Base-by-base conservation (phyloP, 441 rosid species). In the Sinapis alba region DNA sequence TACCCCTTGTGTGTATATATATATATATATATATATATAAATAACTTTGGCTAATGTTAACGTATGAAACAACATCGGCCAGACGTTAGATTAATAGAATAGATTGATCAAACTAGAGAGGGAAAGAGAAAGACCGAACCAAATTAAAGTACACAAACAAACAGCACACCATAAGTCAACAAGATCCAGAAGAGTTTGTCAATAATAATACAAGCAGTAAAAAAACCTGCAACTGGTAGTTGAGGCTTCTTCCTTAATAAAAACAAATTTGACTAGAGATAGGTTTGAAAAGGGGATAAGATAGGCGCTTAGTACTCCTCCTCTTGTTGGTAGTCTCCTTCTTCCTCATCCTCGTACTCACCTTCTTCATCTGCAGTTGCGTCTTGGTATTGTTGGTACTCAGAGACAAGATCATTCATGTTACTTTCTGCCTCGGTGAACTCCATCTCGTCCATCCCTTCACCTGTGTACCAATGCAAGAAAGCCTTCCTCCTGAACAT, bases 401-500 rank as follows among this genome's bases (percentile, higher is more conserved):
- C 66, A 5, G 66, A 62, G 2, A 62, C 66, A 34, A 61, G 65
- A 2, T 61, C 65, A 2, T 61, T 61, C 65, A 61, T 61, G 65
- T 61, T 61, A 24, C 65, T 61, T 45, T 61, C 65, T 11, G 65
- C 65, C 11, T 61, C 65, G 5, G 65, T 61, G 65, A 61, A 61
- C 3, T 61, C 65, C 65, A 61, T 61, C 65, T 62, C 66, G 66
- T 62, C 66, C 66, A 62, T 62, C 5, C 66, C 66, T 12, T 62
- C 66, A 19, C 66, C 66, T 0, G 66, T 62, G 66, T 62, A 62
- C 66, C 66, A 62, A 34, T 62, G 66, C 66, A 62, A 62, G 66
- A 62, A 62, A 62, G 66, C 66, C 47, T 62, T 62, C 66, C 66
- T 62, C 66, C 65, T 30, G 65, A 60, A 60, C 65, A 60, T 60